Base-by-base conservation (phyloP, 1,284 basidiomycete species). In the Earliella scabrosa region DNA sequence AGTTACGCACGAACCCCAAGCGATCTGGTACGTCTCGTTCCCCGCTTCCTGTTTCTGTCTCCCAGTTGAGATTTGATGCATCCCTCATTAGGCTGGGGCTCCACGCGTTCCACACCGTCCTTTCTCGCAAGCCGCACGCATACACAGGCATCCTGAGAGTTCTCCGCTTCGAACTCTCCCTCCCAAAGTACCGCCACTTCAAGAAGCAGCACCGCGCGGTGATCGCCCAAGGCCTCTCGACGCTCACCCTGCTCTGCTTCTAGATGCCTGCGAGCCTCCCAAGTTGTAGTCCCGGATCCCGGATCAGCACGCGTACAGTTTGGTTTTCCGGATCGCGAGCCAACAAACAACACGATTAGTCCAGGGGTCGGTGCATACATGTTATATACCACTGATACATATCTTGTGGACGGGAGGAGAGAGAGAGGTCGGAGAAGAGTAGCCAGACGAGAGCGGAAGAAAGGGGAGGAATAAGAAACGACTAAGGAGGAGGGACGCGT, bases 21-120 rank as follows among this genome's bases (percentile, higher is more conserved):
- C 89, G 32, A 66, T 79, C 26, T 93, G 88, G 92, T 93, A 66
- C 71, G 83, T 70, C 11, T 16, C 14, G 3, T 20, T 7, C 13
- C 41, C 6, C 34, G 14, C 21, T 35, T 24, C 21, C 4, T 7
- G 2, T 23, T 3, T 23, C 41, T 10, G 21, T 79, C 78, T 16
- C n/a, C n/a, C n/a, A n/a, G n/a, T n/a, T n/a, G n/a, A n/a, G n/a
- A n/a, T 78, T 77, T 43, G 20, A 41, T 31, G 21, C n/a, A 36
- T 40, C 7, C 35, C 36, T 41, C 39, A 40, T 8, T 73, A 95
- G 93, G 87, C 78, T 96, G n/a, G 92, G 93, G 14, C 80, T 78
- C 43, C 85, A 87, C 58, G 93, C 93, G 1, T 92, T 95, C 68
- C 77, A 85, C 61, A 75, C 79, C 11, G 80, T 93, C 32, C 71